Evolutionary conservation across 345 rosid genomes (phyloP).

Genomic region (Sisymbrium altissimum): DNA sequence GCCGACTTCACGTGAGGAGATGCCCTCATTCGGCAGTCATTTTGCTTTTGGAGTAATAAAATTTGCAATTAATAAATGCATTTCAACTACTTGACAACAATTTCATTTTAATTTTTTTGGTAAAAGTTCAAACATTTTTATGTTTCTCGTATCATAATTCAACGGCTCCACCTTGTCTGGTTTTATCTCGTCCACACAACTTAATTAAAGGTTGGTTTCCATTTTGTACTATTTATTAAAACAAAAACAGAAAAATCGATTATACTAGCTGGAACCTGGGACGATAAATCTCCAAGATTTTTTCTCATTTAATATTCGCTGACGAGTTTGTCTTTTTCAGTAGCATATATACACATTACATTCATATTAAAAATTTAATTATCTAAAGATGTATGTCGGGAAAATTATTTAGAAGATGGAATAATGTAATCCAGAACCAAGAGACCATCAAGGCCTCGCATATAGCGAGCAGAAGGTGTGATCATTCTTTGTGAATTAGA

Average conservation of each 20-base stretch:
- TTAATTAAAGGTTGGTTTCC: conserved; percentile 5
- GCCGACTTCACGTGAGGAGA: conserved; percentile 39
- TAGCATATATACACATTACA: not conserved
- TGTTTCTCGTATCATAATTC: conserved; percentile 24
- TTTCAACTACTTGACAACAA: conserved; percentile 24
- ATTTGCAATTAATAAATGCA: conserved; percentile 24
- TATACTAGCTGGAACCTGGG: not conserved
- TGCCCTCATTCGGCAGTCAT: conserved; percentile 33
- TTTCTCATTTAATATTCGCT: not conserved
- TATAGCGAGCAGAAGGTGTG: conserved; percentile 17
- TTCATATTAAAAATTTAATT: not conserved
- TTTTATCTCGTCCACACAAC: conserved; percentile 20
- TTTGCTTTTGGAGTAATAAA: conserved; percentile 8
- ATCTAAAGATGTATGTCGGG: not conserved
- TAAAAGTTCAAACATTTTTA: conserved; percentile 26
- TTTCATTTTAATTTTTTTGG: not conserved
- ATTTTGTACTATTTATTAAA: not conserved
- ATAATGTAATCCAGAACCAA: conserved; percentile 9
- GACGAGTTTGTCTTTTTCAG: not conserved
- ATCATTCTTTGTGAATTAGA: not conserved
- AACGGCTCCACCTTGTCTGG: conserved; percentile 25
- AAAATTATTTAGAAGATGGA: not conserved
- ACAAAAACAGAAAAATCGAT: not conserved
- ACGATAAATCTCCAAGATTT: not conserved
- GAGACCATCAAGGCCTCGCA: conserved; percentile 21